Percentiles rank a stretch among this genome's conserved stretches.
Conservation (phyloP, 164 flowering plant species). For the Nymphaea colorata region DNA sequence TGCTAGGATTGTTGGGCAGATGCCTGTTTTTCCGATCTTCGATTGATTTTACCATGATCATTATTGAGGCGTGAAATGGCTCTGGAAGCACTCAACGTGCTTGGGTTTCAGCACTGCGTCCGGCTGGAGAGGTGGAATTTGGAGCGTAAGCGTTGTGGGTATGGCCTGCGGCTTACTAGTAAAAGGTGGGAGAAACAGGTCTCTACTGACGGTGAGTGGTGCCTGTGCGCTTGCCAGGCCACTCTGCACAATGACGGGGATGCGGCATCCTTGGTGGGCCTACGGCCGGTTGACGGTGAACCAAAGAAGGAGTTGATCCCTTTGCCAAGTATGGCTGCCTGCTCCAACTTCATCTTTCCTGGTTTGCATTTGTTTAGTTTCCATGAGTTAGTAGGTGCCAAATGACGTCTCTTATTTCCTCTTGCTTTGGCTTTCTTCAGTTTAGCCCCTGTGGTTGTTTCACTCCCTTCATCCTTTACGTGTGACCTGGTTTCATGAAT, state of each 20-base stretch:
- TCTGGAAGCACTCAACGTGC: background rate
- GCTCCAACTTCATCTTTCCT: background rate
- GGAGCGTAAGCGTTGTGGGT: background rate
- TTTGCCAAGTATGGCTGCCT: background rate
- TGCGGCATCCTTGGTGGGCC: background rate
- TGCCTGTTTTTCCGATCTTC: no score
- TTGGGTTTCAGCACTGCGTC: background rate
- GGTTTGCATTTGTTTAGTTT: no score
- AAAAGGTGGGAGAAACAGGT: background rate
- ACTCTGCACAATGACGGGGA: background rate
- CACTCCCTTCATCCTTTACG: no score
- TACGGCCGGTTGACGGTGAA: background rate
- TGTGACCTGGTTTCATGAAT: no score
- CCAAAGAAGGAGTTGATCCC: background rate
- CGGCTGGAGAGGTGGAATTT: background rate
- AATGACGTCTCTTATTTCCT: no score
- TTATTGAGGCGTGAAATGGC: background rate
- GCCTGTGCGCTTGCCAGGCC: background rate
- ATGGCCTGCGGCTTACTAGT: background rate
- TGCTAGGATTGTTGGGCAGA: no score
- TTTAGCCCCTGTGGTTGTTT: no score
- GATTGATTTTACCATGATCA: no score
- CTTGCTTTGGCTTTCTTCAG: no score
- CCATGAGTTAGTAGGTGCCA: no score
- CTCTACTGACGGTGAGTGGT: no score